Base-by-base conservation (phyloP, 805 yeast genomes). In the Ogataea saltuana region DNA sequence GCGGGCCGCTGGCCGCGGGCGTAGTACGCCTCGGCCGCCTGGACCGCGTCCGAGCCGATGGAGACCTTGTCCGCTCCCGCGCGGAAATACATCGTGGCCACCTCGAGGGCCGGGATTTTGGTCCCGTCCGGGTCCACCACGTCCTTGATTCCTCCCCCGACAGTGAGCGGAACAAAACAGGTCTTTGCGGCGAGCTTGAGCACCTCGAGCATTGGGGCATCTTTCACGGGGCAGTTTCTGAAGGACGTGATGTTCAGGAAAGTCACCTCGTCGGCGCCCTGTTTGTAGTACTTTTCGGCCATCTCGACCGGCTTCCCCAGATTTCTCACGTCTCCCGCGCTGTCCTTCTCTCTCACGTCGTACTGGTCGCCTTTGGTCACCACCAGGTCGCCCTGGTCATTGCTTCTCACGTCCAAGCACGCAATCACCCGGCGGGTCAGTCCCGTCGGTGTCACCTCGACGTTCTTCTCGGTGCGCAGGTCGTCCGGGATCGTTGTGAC, bases 301-400 rank as follows among this genome's bases (percentile, higher is more conserved):
- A 93, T 70, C 59, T 88, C 88, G 0, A 93, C 97, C 1, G 99
- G 99, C 63, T 95, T 93, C 13, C 99, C 99, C 46, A 93, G 71
- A 61, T 93, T 93, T 63, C 97, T 78, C 20, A 93, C 97, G 50
- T 79, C 78, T 22, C 75, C 78, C 3, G 70, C 75, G 16, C 52
- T 59, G 10, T 67, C 58, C 55, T 83, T 83, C 58, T 90, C 97
- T 53, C 99, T 80, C 2, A 93, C 99, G 65, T 93, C 96, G 62
- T 93, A 93, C 64, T 93, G 99, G 60, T 93, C 99, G 44, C 99
- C 99, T 66, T 93, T 93, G 0, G 99, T 93, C 20, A 93, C 99
- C 1, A 93, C 99, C 53, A 93, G 74, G 61, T 93, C 99, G 23
- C 99, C 99, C 28, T 71, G 72, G 59, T 93, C 99, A 61, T 93